Base-by-base conservation (phyloP, 352 stramenopile genomes). In the Elongisporangium undulatum region DNA sequence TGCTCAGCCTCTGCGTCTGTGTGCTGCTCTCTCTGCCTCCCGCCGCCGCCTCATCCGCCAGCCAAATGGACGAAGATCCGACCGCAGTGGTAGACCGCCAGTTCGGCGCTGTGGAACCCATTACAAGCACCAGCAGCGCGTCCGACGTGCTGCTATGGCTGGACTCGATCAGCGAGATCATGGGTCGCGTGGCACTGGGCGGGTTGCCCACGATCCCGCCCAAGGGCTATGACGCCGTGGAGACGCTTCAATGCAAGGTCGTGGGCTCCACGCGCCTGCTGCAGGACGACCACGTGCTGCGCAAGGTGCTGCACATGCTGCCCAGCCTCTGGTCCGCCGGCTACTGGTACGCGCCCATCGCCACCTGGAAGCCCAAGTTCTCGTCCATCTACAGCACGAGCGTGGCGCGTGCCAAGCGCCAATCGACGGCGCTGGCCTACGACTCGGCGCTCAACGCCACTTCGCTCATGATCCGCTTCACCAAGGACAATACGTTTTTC, bases 401-500 rank as follows among this genome's bases (percentile, higher is more conserved):
- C 10, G 58, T 74, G 6, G 56, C 38, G n/a, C 29, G 58, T 9
- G 69, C 70, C 49, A 83, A 86, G 58, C 8, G 51, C 49, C 34
- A 45, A 17, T 51, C 6, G 15, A 49, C 34, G 29, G 24, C 4
- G 58, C 34, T 34, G 34, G 26, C 53, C 13, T 84, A 85, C 29
- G 64, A 75, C 24, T 56, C 63, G 1, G 70, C 78, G 24, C 56
- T 86, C 20, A 85, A 86, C 53, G 68, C 72, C 4, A 86, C 79
- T 15, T 69, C 79, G 57, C 72, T 72, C 3, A 71, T 83, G 22
- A 71, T 86, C 48, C 79, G 79, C 24, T 89, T 89, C 68, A 89
- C 72, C n/a, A 89, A 89, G 60, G 76, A 89, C 68, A 74, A 69
- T 17, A 71, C 83, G 29, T 89, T 89, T 39, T 41, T 68, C 48